Evolutionary conservation across 2,329 filamentous ascomycete species (phyloP), one percentile per base, ranked within the genome.

Genomic region (Stemphylium beticola): DNA sequence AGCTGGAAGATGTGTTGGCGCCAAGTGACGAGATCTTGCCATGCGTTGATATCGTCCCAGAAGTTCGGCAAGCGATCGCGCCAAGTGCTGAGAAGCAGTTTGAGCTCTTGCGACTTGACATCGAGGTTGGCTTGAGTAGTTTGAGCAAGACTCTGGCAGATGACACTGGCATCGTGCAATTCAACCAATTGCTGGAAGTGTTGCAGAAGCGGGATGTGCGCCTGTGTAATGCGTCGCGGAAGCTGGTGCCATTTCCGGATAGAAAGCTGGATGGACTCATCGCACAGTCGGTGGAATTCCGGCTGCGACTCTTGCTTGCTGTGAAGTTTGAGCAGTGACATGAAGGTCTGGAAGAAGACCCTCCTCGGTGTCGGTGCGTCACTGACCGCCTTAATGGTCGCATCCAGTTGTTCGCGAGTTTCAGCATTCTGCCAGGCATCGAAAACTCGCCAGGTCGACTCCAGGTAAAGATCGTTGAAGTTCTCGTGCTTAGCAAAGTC

Each of bases 21-120:
- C 95, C 95, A 99, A 1, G 95, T 99, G n/a, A 99, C 95, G 36
- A 99, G 81, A 72, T 99, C 96, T 75, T 99, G 95, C 95, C 95
- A 99, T 34, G 95, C 92, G 61, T 96, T 96, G 75, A 99, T 99
- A 74, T 99, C 95, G 74, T 99, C 95, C 95, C 95, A 99, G 3
- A 96, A 90, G 71, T 99, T 99, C 1, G 95, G 95, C 47, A 99
- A 80, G 43, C 95, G 86, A 73, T 99, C 95, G 53, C 95, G 87
- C 95, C 95, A 99, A 7, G 93, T 95, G 49, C 92, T 92, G 4
- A 99, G 84, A 3, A 98, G 85, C 47, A 99, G 79, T 78, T 99
- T 99, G 2, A 99, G 84, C 78, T 99, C 96, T 53, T 93, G 91
- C 17, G 93, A 97, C 77, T 99, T 99, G 60, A 88, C 86, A 67